A percentile compares a stretch with the other conserved stretches of the same genome.
Evolutionary conservation across 495 filamentous ascomycete genomes (phyloP).

Genomic region (Clohesyomyces aquaticus): DNA sequence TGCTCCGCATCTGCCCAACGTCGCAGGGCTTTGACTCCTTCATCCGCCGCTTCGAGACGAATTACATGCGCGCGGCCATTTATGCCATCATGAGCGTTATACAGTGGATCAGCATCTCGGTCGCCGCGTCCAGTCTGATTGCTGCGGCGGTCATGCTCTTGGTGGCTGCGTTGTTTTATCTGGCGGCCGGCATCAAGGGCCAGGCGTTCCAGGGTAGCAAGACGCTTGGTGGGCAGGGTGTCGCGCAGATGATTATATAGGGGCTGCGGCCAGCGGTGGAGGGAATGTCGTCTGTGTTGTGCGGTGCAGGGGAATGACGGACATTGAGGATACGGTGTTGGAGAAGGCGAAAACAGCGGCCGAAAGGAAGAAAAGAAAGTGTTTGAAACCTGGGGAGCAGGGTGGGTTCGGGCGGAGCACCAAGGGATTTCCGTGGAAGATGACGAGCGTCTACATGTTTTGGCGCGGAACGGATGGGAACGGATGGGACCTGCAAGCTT

Average conservation of each 20-base stretch:
- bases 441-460: too few relatives aligned
- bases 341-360: not conserved
- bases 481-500: not conserved
- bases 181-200: constrained; percentile 80
- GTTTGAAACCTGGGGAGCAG: too few relatives aligned
- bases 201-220: constrained; percentile 97
- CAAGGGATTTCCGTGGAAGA: too few relatives aligned
- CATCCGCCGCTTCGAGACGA: constrained; percentile 89
- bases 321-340: not conserved
- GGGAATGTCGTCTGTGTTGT: not conserved
- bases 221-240: constrained; percentile 90
- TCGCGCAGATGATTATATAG: constrained; percentile 98
- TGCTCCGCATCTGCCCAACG: constrained; percentile 97
- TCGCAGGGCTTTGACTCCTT: constrained; percentile 84
- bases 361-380: too few relatives aligned
- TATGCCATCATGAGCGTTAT: constrained; percentile 79
- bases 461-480: too few relatives aligned
- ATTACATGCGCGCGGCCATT: constrained; percentile 94
- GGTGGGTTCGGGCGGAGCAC: too few relatives aligned
- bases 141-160: constrained; percentile 83
- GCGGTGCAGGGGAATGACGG: not conserved
- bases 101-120: constrained; percentile 77
- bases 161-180: constrained; percentile 79
- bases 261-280: not conserved
- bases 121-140: constrained; percentile 69